These are phyloP conservation scores for Leccinum griseonigrum DNA, from an alignment of 1,284 basidiomycete genomes.

Conservation along the genomic window DNA sequence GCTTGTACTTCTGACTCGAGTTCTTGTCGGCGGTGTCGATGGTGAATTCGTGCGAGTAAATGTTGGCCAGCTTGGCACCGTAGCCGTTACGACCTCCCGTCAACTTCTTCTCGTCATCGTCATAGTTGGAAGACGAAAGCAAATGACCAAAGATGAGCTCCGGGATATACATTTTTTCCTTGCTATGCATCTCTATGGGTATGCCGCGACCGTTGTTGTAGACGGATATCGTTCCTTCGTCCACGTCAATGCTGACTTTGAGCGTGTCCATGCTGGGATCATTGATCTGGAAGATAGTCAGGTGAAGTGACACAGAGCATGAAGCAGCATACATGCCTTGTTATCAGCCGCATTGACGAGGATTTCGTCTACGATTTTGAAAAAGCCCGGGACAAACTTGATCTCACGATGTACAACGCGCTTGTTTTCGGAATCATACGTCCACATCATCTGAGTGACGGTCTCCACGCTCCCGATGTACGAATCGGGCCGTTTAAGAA, in stretches of 20 bases:
- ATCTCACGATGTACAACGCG: conserved; percentile 82
- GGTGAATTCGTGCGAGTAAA: conserved; percentile 97
- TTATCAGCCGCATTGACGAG: conserved; percentile 99
- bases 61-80: conserved; percentile 97
- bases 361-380: conserved; percentile 99
- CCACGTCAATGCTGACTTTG: conserved; percentile 85
- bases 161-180: conserved; percentile 94
- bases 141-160: conserved; percentile 98
- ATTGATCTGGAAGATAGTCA: conserved; percentile 65
- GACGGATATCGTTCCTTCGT: conserved; percentile 86
- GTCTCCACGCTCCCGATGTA: conserved; percentile 96
- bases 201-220: conserved; percentile 98
- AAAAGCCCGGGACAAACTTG: conserved; percentile 96
- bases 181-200: conserved; percentile 93
- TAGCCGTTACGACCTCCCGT: conserved; percentile 99
- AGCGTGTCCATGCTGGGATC: conserved; percentile 86
- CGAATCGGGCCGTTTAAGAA: conserved; percentile 94
- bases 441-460: conserved; percentile 87
- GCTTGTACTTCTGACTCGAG: conserved; percentile 88
- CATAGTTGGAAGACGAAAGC: conserved; percentile 96
- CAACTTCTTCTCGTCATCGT: conserved; percentile 98
- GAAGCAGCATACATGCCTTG: conserved; percentile 60
- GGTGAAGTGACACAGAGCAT: not conserved
- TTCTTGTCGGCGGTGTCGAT: conserved; percentile 96
- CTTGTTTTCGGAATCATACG: conserved; percentile 77